Conservation (phyloP, 148 eudicot species). For the Vaccinium darrowii region DNA sequence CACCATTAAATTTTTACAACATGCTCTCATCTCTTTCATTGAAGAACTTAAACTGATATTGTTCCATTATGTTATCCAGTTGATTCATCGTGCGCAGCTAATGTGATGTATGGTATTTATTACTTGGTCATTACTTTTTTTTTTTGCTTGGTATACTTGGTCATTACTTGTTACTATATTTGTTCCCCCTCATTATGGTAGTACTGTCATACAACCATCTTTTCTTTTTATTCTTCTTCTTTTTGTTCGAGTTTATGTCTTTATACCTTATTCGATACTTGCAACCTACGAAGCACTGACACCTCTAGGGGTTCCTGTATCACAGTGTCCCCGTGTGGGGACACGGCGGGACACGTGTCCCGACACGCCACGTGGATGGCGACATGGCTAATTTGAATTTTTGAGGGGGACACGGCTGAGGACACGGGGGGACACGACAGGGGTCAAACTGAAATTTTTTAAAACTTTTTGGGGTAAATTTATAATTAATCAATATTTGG, state of each 20-base stretch:
- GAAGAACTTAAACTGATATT: conserved; percentile 1
- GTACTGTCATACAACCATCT: not conserved
- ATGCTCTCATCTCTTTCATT: not conserved
- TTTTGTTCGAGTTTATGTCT: not conserved
- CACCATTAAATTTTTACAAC: not conserved
- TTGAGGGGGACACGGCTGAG: too few species aligned
- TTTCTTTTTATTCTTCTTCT: not conserved
- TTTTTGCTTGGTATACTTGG: too few species aligned
- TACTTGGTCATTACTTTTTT: not conserved
- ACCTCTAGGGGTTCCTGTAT: too few species aligned
- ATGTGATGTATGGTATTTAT: not conserved
- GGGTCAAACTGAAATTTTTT: too few species aligned
- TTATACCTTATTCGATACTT: not conserved
- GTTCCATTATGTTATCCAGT: not conserved
- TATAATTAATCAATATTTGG: too few species aligned
- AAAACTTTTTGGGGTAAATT: too few species aligned
- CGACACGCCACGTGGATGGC: too few species aligned
- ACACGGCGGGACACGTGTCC: too few species aligned
- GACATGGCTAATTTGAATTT: too few species aligned
- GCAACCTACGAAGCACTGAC: not conserved
- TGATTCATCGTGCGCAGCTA: not conserved
- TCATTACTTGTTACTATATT: not conserved
- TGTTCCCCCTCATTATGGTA: not conserved
- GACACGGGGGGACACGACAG: too few species aligned
- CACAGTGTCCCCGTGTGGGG: too few species aligned